Evolutionary conservation across 1,284 basidiomycete species (phyloP).

Genomic region (Anthracocystis panici-leucophaei): DNA sequence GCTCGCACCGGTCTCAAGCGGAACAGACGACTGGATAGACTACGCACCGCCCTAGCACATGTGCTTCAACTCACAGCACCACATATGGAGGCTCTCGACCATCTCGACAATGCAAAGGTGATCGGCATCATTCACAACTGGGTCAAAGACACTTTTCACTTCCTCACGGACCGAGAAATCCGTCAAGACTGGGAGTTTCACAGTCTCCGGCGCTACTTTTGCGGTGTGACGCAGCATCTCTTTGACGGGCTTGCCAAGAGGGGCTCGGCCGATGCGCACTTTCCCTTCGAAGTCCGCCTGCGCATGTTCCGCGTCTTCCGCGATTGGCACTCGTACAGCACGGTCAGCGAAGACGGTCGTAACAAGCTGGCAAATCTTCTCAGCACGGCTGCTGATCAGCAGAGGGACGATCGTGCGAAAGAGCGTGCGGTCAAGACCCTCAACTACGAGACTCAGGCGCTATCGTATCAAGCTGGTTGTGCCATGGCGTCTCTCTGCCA

Average conservation of each 20-base stretch:
- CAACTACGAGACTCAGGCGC: conserved; percentile 74
- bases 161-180: conserved; percentile 79
- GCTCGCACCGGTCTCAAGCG: conserved; percentile 69
- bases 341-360: conserved; percentile 80
- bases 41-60: conserved; percentile 88
- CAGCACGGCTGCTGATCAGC: conserved; percentile 75
- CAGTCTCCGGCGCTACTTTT: conserved; percentile 87
- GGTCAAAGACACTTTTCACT: conserved; percentile 82
- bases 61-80: conserved; percentile 88
- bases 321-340: conserved; percentile 91
- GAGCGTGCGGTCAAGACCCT: conserved; percentile 70
- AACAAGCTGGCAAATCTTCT: conserved; percentile 82
- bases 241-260: conserved; percentile 82
- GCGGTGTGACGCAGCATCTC: conserved; percentile 85
- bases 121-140: conserved; percentile 86
- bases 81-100: conserved; percentile 79
- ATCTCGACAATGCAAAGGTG: conserved; percentile 77
- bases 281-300: conserved; percentile 81
- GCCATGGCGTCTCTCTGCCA: conserved; percentile 78
- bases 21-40: conserved; percentile 80
- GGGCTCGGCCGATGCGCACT: conserved; percentile 80
- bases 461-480: conserved; percentile 80
- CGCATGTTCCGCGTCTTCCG: conserved; percentile 87
- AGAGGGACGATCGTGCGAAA: conserved; percentile 71
- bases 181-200: conserved; percentile 84